Evolutionary conservation across 305 asterid genomes (phyloP), one percentile per base, ranked within the genome.

Genomic region (Fraxinus xanthoxyloides): DNA sequence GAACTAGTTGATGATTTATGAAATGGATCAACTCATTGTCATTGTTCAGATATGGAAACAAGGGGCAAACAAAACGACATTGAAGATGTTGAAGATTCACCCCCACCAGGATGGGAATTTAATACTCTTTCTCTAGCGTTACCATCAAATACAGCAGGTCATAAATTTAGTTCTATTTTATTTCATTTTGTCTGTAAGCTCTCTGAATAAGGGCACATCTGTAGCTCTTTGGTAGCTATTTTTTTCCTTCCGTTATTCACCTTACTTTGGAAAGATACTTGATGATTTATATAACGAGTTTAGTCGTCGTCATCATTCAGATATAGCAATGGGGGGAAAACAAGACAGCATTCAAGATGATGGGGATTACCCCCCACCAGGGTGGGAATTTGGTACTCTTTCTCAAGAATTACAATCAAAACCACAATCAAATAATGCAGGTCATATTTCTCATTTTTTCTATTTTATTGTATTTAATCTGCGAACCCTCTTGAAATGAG

Each of bases 101-200:
- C 97, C 1, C 95, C 98, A 70, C 93, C 94, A 7, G 97, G 97
- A 73, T 89, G 93, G 98, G 88, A 87, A 74, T 70, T 88, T 28
- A 67, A 30, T 28, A 30, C 38, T 13, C 38, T 86, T 0, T 79
- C 36, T 30, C 38, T 13, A 67, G 35, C 21, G 0, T 67, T 28
- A 30, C 34, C 38, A 26, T 72, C 87, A 67, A 67, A 30, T 67
- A 28, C 74, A 30, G 36, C 36, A 28, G 74, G 74, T 30, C 74
- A 10, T 67, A 28, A 48, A 46, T 17, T 48, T 69, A 19, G 67
- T 61, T 70, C 1, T 28, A 26, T 36, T 74, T 28, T 43, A 13
- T 77, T 81, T 74, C 34, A 74, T 80, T 83, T 81, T 67, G 61
- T 70, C 70, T 76, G 72, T 51, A 51, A 84, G 38, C 51, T 56